Evolutionary conservation across 208 protist genomes (phyloP), one percentile per base, ranked within the genome.

Genomic region (Leptomonas seymouri): DNA sequence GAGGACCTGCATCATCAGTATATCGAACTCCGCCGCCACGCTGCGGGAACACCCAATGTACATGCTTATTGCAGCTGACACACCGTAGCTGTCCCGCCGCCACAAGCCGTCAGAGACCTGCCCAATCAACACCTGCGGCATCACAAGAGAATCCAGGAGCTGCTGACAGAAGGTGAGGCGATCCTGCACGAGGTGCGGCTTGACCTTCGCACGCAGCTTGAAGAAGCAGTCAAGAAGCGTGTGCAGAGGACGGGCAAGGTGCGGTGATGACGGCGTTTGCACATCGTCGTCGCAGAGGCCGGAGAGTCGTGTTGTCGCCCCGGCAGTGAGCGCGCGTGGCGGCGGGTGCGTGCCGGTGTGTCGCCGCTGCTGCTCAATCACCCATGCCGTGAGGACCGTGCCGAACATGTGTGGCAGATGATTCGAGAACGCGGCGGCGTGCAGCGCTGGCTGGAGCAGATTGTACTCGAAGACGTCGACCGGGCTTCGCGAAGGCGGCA

Each of bases 91-190:
- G 54, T 80, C 74, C 15, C 82, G 80, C 3, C 72, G 76, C 89
- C 88, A 94, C 41, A 91, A 50, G 0, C 85, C 86, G 25, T 78
- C 66, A 16, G 84, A 60, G 1, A 90, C 67, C 49, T 93, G 88
- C 18, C 78, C 67, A 0, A 76, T 44, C 31, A 96, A 62, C 60
- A 94, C 91, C 39, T 84, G 78, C 15, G 88, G 91, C 91, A 94
- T 92, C 48, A 93, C 77, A 30, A 87, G 73, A 2, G 81, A 44
- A 63, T 93, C 88, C 34, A 96, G 65, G 57, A 85, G 81, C 44
- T 83, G 64, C 23, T 89, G 76, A n/a, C 45, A 53, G 20, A 77
- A 65, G 48, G 51, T 51, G 45, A 67, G 63, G 3, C 63, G 48
- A 39, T 63, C 66, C 34, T 67, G 63, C 63, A 28, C 44, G 49